Conservation (phyloP, 805 yeast genomes). For the Saccharomycopsis babjevae region DNA sequence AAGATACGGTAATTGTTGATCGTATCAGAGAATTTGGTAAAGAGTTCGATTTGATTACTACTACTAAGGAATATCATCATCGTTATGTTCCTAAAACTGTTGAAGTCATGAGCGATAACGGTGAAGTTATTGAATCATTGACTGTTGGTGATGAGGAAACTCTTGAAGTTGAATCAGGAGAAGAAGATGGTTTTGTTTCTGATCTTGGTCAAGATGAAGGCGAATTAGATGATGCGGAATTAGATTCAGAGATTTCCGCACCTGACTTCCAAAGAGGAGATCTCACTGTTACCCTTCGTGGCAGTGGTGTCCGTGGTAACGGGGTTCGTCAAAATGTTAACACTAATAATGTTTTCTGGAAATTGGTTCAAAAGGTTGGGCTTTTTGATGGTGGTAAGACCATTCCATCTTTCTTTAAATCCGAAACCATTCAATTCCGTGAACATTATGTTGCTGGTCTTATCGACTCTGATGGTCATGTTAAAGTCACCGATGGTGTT, state of each 20-base stretch:
- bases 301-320: background rate
- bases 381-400: conserved; percentile 17
- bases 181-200: no score
- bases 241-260: no score
- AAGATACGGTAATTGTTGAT: conserved; percentile 22
- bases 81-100: background rate
- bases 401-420: conserved; percentile 28
- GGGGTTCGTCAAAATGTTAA: background rate
- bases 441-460: conserved; percentile 37
- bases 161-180: no score
- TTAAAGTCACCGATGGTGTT: conserved; percentile 19
- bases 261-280: no score
- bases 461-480: conserved; percentile 32
- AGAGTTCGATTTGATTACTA: conserved; percentile 18
- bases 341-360: conserved; percentile 26
- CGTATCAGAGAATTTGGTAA: conserved; percentile 22
- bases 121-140: no score
- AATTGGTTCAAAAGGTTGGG: conserved; percentile 21
- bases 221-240: no score
- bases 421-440: conserved; percentile 31
- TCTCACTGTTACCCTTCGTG: no score
- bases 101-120: background rate
- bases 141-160: no score
- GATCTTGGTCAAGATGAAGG: no score
- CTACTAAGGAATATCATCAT: no score